Base-by-base conservation (phyloP, 2,329 filamentous ascomycete species). In the Colletotrichum liriopes region DNA sequence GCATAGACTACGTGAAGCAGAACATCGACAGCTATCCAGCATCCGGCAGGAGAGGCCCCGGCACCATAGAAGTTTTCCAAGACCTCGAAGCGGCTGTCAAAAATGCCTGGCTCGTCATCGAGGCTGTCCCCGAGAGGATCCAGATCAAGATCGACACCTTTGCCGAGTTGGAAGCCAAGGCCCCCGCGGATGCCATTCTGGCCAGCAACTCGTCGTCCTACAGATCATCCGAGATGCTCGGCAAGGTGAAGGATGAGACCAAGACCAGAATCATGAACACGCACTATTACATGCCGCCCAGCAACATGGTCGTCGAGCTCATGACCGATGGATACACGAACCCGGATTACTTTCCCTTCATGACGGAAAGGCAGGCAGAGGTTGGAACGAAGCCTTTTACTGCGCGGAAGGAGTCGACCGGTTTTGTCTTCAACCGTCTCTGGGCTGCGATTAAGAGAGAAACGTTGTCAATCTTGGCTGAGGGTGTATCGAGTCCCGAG, bases 361-460 rank as follows among this genome's bases (percentile, higher is more conserved):
- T 89, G 54, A 79, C 79, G 3, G 78, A 83, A 20, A 78, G 81
- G 45, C 82, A 82, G 3, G 75, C 76, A 26, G 82, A 84, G n/a
- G 81, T 79, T 3, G 86, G 82, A 0, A 82, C 83, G 41, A 75
- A 80, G 3, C 86, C 86, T 0, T 82, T 83, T 29, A 74, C 79
- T 5, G 86, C 86, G 0, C 75, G 80, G 8, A 85, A 84, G 60
- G 84, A 89, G 73, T 88, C 86, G 0, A 88, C 86, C 0, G 85
- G 88, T 0, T 86, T 89, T 73, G 85, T 90, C 45, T 87, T 88
- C 75, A 89, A 90, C 65, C 84, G 88, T 0, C 77, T 90, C 0
- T 90, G 88, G 87, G 88, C 88, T 0, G 88, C 88, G 0, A 81
- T 90, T 20, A 89, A 90, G 77, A 81, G 88, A 2, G 88, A 90